A percentile compares a stretch with the other conserved stretches of the same genome.
Evolutionary conservation across 1,139 yeast species (phyloP).

Genomic region (Candida glucosophila): DNA sequence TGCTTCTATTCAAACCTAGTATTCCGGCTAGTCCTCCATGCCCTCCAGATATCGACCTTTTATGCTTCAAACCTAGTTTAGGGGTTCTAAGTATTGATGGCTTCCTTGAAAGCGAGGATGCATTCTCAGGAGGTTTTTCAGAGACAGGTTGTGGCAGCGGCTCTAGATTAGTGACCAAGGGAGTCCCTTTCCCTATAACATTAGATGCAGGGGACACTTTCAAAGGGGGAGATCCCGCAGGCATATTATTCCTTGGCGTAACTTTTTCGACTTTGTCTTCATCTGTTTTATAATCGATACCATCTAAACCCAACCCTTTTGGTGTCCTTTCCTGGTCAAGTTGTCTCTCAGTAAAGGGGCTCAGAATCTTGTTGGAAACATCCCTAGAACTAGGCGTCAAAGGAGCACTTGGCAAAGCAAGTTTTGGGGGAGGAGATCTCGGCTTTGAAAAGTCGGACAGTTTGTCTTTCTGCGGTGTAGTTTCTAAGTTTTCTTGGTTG

Average conservation of each 20-base stretch:
- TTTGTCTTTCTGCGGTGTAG: background rate
- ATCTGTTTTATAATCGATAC: constrained; percentile 17
- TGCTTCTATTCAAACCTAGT: constrained; percentile 26
- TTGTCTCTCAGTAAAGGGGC: background rate
- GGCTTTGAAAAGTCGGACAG: background rate
- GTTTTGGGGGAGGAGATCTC: constrained; percentile 28
- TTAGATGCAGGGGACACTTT: constrained; percentile 3
- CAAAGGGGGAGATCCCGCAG: constrained; percentile 2
- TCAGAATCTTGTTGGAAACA: too few species aligned
- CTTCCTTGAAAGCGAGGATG: constrained; percentile 16
- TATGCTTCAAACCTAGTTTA: constrained; percentile 29
- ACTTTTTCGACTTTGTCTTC: constrained; percentile 1
- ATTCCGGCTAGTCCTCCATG: constrained; percentile 19
- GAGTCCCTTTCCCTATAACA: constrained; percentile 15
- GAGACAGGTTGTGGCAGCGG: too few species aligned
- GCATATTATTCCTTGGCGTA: background rate
- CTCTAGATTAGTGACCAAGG: constrained; percentile 32
- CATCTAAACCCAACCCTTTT: constrained; percentile 35
- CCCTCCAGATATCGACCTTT: constrained; percentile 35
- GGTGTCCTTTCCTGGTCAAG: constrained; percentile 7
- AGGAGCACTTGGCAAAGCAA: constrained; percentile 20
- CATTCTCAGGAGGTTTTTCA: constrained; percentile 3
- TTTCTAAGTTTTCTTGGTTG: background rate
- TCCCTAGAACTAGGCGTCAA: constrained; percentile 12
- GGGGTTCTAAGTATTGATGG: constrained; percentile 25